Conservation (phyloP, 2,329 filamentous ascomycete genomes). For the Pseudogymnoascus sp. region DNA sequence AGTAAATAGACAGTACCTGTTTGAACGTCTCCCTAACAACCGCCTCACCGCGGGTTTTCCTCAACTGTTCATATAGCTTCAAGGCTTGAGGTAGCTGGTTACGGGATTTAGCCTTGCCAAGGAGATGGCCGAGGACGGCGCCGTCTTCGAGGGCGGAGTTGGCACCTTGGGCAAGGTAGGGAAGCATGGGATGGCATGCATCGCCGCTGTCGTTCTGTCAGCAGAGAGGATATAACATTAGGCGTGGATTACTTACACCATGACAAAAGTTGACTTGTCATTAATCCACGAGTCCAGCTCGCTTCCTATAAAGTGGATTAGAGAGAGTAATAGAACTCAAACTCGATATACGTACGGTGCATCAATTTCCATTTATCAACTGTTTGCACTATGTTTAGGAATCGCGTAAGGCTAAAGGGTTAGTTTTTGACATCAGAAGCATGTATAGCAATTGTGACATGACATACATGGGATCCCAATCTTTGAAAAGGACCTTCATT, state of each 20-base stretch:
- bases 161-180: slow-evolving; percentile 50
- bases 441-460: neutral
- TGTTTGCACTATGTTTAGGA: slow-evolving; percentile 47
- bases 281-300: slow-evolving; percentile 32
- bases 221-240: slow-evolving; percentile 48
- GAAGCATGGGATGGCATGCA: slow-evolving; percentile 57
- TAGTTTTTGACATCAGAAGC: slow-evolving; percentile 14
- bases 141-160: slow-evolving; percentile 54
- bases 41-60: slow-evolving; percentile 41
- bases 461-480: slow-evolving; percentile 34
- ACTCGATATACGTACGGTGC: neutral
- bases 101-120: slow-evolving; percentile 38
- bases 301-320: neutral
- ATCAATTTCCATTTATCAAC: neutral
- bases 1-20: neutral
- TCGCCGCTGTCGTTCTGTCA: slow-evolving; percentile 41
- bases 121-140: slow-evolving; percentile 46
- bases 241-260: slow-evolving; percentile 51
- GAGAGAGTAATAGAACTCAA: neutral
- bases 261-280: slow-evolving; percentile 54
- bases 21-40: slow-evolving; percentile 27
- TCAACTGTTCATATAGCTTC: slow-evolving; percentile 40
- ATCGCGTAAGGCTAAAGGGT: slow-evolving; percentile 47
- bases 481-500: slow-evolving; percentile 35
- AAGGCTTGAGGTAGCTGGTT: slow-evolving; percentile 23